A percentile compares a stretch with the other conserved stretches of the same genome.
These are phyloP conservation scores for Bruguiera gymnorhiza DNA, from an alignment of 345 rosid species.

Conservation along the genomic window DNA sequence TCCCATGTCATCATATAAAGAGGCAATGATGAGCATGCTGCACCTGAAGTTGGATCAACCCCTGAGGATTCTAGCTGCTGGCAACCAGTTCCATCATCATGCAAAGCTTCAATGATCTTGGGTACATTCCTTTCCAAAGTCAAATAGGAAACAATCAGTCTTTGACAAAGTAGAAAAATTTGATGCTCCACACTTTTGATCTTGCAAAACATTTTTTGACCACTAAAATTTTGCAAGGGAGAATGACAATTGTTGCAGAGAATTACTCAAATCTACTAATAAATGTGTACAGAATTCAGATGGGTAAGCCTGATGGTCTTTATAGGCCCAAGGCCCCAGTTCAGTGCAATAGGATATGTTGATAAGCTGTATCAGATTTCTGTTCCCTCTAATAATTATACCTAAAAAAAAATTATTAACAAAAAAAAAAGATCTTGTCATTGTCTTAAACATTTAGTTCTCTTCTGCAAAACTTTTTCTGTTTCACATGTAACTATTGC, in stretches of 20 bases:
- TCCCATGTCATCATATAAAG: not conserved
- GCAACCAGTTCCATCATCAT: conserved; percentile 78
- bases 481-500: no score
- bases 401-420: no score
- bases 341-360: no score
- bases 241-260: not conserved
- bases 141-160: not conserved
- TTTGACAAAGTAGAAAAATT: not conserved
- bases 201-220: not conserved
- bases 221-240: not conserved
- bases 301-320: not conserved
- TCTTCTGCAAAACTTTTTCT: no score
- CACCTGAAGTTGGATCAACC: conserved; percentile 72
- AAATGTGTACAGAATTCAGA: not conserved
- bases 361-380: no score
- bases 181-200: not conserved
- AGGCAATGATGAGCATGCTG: conserved; percentile 1
- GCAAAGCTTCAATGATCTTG: conserved; percentile 63
- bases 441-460: no score
- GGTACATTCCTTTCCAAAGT: conserved; percentile 55
- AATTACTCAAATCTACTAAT: no score
- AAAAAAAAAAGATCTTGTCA: no score
- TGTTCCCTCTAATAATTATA: no score
- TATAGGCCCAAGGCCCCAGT: no score
- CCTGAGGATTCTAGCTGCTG: conserved; percentile 67